Conservation (phyloP, 2,329 filamentous ascomycete species). For the Davidsoniella australis region DNA sequence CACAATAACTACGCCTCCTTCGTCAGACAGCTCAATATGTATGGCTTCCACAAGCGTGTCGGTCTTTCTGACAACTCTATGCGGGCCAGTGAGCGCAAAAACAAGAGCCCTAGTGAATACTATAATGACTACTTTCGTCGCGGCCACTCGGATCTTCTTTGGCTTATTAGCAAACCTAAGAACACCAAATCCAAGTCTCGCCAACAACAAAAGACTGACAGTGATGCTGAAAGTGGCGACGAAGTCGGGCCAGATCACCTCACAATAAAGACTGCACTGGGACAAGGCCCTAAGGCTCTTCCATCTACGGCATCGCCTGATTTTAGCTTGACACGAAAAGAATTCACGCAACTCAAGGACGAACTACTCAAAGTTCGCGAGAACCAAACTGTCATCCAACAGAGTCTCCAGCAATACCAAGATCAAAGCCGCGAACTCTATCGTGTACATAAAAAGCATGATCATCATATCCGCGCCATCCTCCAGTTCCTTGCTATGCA, state of each 20-base stretch:
- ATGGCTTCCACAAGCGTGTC: constrained; percentile 93
- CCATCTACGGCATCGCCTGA: constrained; percentile 4
- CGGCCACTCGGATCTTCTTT: constrained; percentile 78
- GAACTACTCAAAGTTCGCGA: constrained; percentile 70
- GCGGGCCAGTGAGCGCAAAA: constrained; percentile 90
- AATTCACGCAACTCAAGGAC: constrained; percentile 58
- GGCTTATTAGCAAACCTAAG: constrained; percentile 93
- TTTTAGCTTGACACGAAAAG: constrained; percentile 40
- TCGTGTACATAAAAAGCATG: constrained; percentile 52
- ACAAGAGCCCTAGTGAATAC: constrained; percentile 96
- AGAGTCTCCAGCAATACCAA: constrained; percentile 39
- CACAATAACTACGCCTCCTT: constrained; percentile 98
- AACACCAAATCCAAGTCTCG: constrained; percentile 47
- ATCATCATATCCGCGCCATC: constrained; percentile 98
- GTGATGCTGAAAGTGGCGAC: constrained; percentile 53
- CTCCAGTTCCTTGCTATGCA: constrained; percentile 92
- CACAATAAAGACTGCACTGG: constrained; percentile 9
- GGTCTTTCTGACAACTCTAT: constrained; percentile 93
- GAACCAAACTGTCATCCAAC: constrained; percentile 73
- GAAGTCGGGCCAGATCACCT: constrained; percentile 28
- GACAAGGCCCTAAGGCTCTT: constrained; percentile 6
- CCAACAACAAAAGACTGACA: constrained; percentile 44
- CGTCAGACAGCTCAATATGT: constrained; percentile 89
- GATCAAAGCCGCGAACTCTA: constrained; percentile 14
- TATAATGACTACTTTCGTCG: constrained; percentile 92